Base-by-base conservation (phyloP, 345 rosid genomes). In the Citrus inodora region DNA sequence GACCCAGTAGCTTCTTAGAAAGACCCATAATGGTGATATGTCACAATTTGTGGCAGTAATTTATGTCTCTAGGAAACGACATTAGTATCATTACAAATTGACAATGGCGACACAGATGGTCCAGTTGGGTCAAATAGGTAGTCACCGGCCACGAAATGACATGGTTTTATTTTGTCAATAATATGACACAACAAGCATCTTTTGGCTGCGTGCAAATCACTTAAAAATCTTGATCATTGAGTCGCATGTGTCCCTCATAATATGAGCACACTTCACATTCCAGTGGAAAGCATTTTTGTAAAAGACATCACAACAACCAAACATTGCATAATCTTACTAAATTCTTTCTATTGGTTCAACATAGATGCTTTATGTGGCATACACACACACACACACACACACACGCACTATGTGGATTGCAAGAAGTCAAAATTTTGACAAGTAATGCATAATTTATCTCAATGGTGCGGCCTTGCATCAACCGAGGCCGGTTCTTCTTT, bases 61-160 rank as follows among this genome's bases (percentile, higher is more conserved):
- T 17, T 22, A 14, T 38, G 32, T 38, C 28, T 27, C 32, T 0
- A 17, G n/a, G 22, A 38, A 25, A 61, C 4, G 58, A 74, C 24
- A 61, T 25, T 27, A 27, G 35, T 55, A n/a, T 32, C 16, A 71
- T 72, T 28, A 11, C 25, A 74, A 60, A 74, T 38, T 60, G 56
- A 74, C 56, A 33, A 4, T 4, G 35, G 69, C 11, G 16, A 35
- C 16, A 37, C 46, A 66, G 32, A 25, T 56, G 76, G 72, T 70
- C 83, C 80, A 76, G 25, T 22, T 51, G 66, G 77, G 79, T 62
- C 79, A 82, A 78, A 73, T 60, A 21, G 46, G 51, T 5, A 35
- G 75, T 67, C 81, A 77, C 78, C 71, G 66, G 46, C 70, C 80
- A 73, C 67, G 70, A 71, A 76, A 70, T 76, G n/a, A 38, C 65